Percentiles rank a stretch among this genome's conserved stretches.
Evolutionary conservation across 1,284 basidiomycete genomes (phyloP).

Genomic region (Neonothopanus nambi): DNA sequence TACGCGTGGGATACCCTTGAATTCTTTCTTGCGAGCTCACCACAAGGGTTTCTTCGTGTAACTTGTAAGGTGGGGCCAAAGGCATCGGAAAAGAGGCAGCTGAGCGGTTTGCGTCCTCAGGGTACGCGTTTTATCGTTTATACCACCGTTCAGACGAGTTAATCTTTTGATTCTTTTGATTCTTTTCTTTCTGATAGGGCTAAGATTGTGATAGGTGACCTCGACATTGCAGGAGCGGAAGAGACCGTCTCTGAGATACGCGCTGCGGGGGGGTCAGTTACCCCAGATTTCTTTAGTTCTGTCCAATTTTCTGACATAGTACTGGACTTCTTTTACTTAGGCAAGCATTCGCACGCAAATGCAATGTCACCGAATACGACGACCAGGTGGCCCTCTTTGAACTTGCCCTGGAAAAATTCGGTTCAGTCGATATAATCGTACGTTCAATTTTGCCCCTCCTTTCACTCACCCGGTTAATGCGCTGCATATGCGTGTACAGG

Average conservation of each 20-base stretch:
- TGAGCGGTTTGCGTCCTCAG: slow-evolving; percentile 43
- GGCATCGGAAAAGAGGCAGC: slow-evolving; percentile 57
- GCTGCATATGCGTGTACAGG: slow-evolving; percentile 26
- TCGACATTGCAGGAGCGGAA: slow-evolving; percentile 40
- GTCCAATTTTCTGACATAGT: too few species aligned
- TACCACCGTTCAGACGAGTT: too few species aligned
- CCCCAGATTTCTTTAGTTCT: too few species aligned
- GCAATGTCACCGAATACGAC: slow-evolving; percentile 58
- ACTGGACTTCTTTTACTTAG: slow-evolving; percentile 28
- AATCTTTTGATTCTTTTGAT: background rate
- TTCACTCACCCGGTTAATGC: background rate
- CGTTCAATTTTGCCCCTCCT: slow-evolving; percentile 11
- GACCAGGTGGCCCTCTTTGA: slow-evolving; percentile 56
- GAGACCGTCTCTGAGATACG: slow-evolving; percentile 43
- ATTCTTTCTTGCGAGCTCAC: background rate
- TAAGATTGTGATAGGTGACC: slow-evolving; percentile 57
- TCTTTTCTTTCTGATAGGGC: slow-evolving; percentile 37
- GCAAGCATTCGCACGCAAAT: slow-evolving; percentile 41
- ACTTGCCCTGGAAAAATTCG: slow-evolving; percentile 44
- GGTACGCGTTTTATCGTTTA: slow-evolving; percentile 36
- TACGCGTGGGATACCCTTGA: slow-evolving; percentile 17
- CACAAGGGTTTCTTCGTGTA: background rate
- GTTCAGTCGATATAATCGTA: slow-evolving; percentile 54
- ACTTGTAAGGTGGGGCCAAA: slow-evolving; percentile 47
- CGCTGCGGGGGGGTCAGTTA: slow-evolving; percentile 28